Evolutionary conservation across 2,329 filamentous ascomycete genomes (phyloP), one percentile per base, ranked within the genome.

Genomic region (Chaetomium globosum): DNA sequence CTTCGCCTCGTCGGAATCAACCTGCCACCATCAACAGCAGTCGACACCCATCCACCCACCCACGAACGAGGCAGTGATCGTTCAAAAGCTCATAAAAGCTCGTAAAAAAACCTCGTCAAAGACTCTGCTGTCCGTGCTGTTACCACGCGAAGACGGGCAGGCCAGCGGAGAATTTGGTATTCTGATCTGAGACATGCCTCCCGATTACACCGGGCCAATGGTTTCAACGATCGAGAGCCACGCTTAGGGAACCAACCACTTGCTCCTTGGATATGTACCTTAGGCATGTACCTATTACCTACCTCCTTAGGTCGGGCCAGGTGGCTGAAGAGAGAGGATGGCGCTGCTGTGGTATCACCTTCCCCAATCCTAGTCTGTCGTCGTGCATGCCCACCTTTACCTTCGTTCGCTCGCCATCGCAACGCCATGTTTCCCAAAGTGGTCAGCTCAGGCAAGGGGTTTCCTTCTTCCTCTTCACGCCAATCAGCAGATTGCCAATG

Each of bases 341-440:
- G 16, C 23, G n/a, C n/a, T 30, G 19, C 54, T 62, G 59, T 55
- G 21, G 59, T 63, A 62, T 49, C 59, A 63, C 59, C 59, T 59
- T 54, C 8, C 51, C 31, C n/a, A n/a, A 19, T 36, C 52, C 60
- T 60, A 65, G 51, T 63, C 51, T 56, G 60, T 63, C 53, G 30
- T 54, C n/a, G 26, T 64, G 61, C 65, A 64, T 63, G 10, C 19
- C 52, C n/a, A 13, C 52, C 52, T n/a, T 10, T 52, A 8, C 30
- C 39, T 30, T 39, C 2, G 28, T 46, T 39, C 39, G 23, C 26
- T 33, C 48, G 49, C 55, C 48, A 36, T 36, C 49, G 21, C 46
- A 19, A 13, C 23, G 39, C 23, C 23, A 33, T 26, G 16, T 30
- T 43, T 43, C 52, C 52, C 57, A 57, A 57, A 61, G 52, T 1